These are phyloP conservation scores for Aspergillus nidulans DNA, from an alignment of 495 filamentous ascomycete genomes.

Conservation along the genomic window DNA sequence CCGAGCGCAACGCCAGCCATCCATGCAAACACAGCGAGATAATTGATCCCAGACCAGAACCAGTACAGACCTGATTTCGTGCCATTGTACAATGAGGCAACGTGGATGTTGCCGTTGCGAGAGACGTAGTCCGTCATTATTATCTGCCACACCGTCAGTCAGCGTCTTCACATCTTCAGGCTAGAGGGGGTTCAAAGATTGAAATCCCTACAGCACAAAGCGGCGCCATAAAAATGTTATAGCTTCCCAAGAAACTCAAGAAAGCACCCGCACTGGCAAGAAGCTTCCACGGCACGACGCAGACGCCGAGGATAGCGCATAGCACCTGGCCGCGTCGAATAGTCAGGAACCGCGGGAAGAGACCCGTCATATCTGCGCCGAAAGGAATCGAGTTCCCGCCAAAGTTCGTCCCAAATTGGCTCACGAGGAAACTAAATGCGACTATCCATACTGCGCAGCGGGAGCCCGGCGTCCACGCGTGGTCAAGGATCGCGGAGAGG, in stretches of 20 bases:
- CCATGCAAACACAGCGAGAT: conserved; percentile 3
- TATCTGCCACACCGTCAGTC: background rate
- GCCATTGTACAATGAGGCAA: conserved; percentile 1
- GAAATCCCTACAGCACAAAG: conserved; percentile 10
- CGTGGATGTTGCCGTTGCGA: conserved; percentile 12
- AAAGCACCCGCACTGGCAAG: conserved; percentile 6
- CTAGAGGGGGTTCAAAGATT: too few species aligned
- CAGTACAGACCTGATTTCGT: background rate
- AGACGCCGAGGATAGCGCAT: conserved; percentile 5
- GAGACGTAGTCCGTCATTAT: conserved; percentile 6
- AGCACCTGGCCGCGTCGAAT: conserved; percentile 12
- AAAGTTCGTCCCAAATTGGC: conserved; percentile 8
- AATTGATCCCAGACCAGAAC: conserved; percentile 10
- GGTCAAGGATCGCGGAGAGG: conserved; percentile 5
- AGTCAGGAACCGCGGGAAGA: conserved; percentile 6
- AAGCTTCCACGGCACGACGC: conserved; percentile 9
- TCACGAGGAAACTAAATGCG: conserved; percentile 8
- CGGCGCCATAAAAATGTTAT: conserved; percentile 15
- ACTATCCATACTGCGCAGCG: conserved; percentile 4
- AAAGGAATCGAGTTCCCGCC: conserved; percentile 8
- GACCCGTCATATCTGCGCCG: conserved; percentile 4
- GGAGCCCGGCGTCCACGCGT: conserved; percentile 1
- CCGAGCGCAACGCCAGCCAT: conserved; percentile 3
- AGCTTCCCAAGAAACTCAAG: conserved; percentile 7
- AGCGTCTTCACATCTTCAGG: too few species aligned